Conservation (phyloP, 2,329 filamentous ascomycete species). For the Atkinsonella hypoxylon region DNA sequence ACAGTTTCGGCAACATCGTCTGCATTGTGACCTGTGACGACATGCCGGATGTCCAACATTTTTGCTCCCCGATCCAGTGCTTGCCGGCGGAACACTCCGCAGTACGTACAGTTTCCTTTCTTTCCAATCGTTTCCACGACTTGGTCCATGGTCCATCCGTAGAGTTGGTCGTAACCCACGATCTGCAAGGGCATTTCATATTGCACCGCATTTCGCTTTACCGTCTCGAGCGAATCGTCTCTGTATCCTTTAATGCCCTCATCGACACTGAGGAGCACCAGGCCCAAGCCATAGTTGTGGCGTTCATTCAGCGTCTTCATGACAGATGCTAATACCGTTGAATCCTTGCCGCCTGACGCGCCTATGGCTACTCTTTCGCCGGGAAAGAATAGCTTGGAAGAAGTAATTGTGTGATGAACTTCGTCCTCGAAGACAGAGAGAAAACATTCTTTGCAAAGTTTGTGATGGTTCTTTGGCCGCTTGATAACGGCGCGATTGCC, state of each 20-base stretch:
- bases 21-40: slow-evolving; percentile 95
- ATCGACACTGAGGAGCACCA: slow-evolving; percentile 83
- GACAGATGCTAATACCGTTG: slow-evolving; percentile 87
- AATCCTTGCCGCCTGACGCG: slow-evolving; percentile 94
- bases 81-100: slow-evolving; percentile 89
- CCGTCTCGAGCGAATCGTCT: slow-evolving; percentile 90
- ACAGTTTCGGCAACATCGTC: slow-evolving; percentile 97
- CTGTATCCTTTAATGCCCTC: slow-evolving; percentile 96
- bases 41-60: slow-evolving; percentile 76
- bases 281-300: slow-evolving; percentile 72
- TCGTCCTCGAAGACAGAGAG: slow-evolving; percentile 80
- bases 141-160: slow-evolving; percentile 99
- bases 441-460: slow-evolving; percentile 86
- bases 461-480: slow-evolving; percentile 86
- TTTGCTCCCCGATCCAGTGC: slow-evolving; percentile 87
- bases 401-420: slow-evolving; percentile 82
- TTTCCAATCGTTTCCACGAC: slow-evolving; percentile 94
- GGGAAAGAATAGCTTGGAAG: slow-evolving; percentile 65
- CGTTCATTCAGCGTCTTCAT: slow-evolving; percentile 90
- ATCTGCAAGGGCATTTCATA: slow-evolving; percentile 89
- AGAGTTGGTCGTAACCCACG: slow-evolving; percentile 84
- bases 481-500: slow-evolving; percentile 75
- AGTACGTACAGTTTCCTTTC: slow-evolving; percentile 98
- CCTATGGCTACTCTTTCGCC: slow-evolving; percentile 90
- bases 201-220: slow-evolving; percentile 84